Base-by-base conservation (phyloP, 2,329 filamentous ascomycete genomes). In the Fusarium staphyleae region DNA sequence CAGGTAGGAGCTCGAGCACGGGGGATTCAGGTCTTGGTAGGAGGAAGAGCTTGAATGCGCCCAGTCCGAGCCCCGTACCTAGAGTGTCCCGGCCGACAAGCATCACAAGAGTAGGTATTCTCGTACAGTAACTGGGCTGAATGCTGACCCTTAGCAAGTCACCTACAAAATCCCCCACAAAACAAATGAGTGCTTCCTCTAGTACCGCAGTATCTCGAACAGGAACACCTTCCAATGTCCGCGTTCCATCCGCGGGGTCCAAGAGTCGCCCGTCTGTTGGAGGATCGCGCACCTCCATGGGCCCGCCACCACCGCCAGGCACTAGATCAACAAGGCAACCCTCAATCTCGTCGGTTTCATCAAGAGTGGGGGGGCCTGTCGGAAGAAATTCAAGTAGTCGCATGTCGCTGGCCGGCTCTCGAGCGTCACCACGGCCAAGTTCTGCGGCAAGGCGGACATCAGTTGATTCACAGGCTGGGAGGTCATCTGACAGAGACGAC, bases 131-230 rank as follows among this genome's bases (percentile, higher is more conserved):
- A 26, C 16, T 14, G 7, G 41, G 19, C 41, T 50, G 34, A 62
- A 48, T 37, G 50, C 65, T 68, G 45, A 68, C 37, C 19, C n/a
- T 16, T 33, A 18, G 10, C 44, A 44, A 92, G 86, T 91, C 88
- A 52, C 89, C 90, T 2, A 87, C 84, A 1, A 93, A 90, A 67
- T 93, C 89, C 1, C 90, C 90, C 2, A 90, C 88, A 3, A 95
- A 95, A 69, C 88, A 90, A 65, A 72, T 89, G 37, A 73, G 72
- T 53, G 79, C 73, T 30, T 78, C 85, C 2, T 83, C 86, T 2
- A 87, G 82, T 62, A 72, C 80, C 5, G 76, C 80, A 2, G 83
- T 80, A 1, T 87, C 88, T 33, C 79, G 87, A 64, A 90, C 86
- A 11, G 82, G 76, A 32, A 90, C 87, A 3, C 86, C 88, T 1